Percentiles rank a stretch among this genome's conserved stretches.
phyloP scores from a whole-genome alignment of 768 basidiomycete genomes.

The Inosperma sp. region DNA sequence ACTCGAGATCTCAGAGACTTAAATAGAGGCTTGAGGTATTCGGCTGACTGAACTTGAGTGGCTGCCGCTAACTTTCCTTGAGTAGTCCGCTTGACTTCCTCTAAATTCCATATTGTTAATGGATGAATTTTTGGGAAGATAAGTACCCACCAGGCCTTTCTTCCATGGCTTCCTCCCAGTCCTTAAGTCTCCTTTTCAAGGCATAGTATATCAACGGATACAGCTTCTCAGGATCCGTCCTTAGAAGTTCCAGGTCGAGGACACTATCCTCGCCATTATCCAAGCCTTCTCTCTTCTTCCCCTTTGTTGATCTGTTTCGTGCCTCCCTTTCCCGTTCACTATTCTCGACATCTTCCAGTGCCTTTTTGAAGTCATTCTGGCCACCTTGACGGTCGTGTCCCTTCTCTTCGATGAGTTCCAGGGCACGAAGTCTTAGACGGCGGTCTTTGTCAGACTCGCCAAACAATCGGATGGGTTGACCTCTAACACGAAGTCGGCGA shows the following conservation, averaged over 20 bases:
- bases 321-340: slow-evolving; percentile 66
- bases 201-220: slow-evolving; percentile 98
- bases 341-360: slow-evolving; percentile 81
- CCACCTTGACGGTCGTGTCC: slow-evolving; percentile 75
- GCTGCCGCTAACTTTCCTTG: slow-evolving; percentile 95
- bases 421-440: slow-evolving; percentile 79
- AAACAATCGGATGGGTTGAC: slow-evolving; percentile 92
- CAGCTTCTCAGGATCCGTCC: slow-evolving; percentile 89
- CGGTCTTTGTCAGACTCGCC: slow-evolving; percentile 95
- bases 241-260: slow-evolving; percentile 77
- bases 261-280: slow-evolving; percentile 51
- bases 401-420: slow-evolving; percentile 93
- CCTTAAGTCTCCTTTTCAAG: slow-evolving; percentile 85
- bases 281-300: slow-evolving; percentile 62
- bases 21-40: slow-evolving; percentile 96
- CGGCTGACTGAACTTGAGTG: slow-evolving; percentile 91
- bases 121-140: background rate
- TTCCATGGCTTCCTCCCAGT: slow-evolving; percentile 96
- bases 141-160: slow-evolving; percentile 73
- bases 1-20: slow-evolving; percentile 85
- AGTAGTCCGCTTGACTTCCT: slow-evolving; percentile 78
- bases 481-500: slow-evolving; percentile 82
- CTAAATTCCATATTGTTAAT: slow-evolving; percentile 34
- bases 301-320: slow-evolving; percentile 53
- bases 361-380: slow-evolving; percentile 94